Conservation (phyloP, 2,329 filamentous ascomycete genomes). For the Talaromyces pinophilus region DNA sequence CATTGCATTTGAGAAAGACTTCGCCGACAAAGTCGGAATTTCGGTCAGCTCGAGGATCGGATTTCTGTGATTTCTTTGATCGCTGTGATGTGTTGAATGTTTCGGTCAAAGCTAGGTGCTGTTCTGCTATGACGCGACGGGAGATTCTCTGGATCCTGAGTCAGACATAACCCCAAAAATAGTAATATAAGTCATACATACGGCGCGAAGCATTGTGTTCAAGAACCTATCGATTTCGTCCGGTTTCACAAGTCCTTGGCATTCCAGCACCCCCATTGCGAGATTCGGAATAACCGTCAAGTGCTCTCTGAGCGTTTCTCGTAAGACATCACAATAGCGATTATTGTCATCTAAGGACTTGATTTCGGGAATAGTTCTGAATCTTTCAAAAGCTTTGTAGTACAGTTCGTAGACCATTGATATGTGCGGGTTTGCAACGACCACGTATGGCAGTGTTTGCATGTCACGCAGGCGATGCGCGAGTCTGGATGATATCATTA, state of each 20-base stretch:
- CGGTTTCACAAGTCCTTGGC: slow-evolving; percentile 75
- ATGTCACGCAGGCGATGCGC: slow-evolving; percentile 95
- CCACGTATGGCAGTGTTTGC: slow-evolving; percentile 92
- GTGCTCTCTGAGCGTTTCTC: slow-evolving; percentile 79
- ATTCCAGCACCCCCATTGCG: slow-evolving; percentile 91
- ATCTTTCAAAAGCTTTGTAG: slow-evolving; percentile 90
- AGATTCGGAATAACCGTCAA: slow-evolving; percentile 91
- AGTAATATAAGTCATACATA: slow-evolving; percentile 43
- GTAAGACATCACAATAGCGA: slow-evolving; percentile 75
- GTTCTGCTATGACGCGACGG: slow-evolving; percentile 92
- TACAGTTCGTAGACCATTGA: slow-evolving; percentile 96
- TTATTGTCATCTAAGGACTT: slow-evolving; percentile 89
- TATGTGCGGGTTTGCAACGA: slow-evolving; percentile 92
- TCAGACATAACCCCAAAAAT: slow-evolving; percentile 18
- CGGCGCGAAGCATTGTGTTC: slow-evolving; percentile 87
- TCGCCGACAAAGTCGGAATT: slow-evolving; percentile 88
- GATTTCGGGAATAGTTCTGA: slow-evolving; percentile 81
- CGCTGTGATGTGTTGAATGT: slow-evolving; percentile 91
- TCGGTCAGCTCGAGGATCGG: slow-evolving; percentile 63
- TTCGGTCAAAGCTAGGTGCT: slow-evolving; percentile 91
- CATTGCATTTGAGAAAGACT: slow-evolving; percentile 90
- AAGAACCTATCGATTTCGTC: slow-evolving; percentile 89
- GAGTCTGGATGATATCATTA: slow-evolving; percentile 56
- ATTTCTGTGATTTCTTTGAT: slow-evolving; percentile 77
- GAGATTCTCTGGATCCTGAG: slow-evolving; percentile 71